Base-by-base conservation (phyloP, 306 rosid species). In the Medicago arabica region DNA sequence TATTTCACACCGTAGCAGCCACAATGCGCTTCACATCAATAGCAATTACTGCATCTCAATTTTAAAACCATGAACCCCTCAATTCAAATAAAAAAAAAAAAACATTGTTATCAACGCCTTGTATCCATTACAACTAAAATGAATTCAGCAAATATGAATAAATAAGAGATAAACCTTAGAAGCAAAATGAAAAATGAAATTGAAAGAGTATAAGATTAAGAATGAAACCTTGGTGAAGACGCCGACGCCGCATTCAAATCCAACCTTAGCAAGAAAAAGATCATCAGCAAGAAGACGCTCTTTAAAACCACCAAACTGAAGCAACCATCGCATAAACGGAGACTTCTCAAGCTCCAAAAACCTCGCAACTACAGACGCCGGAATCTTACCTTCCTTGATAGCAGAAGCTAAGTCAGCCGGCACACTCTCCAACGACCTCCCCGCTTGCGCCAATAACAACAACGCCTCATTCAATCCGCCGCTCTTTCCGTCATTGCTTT, bases 231-330 rank as follows among this genome's bases (percentile, higher is more conserved):
- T 95, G 19, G 98, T 90, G 79, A 92, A 92, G 80, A 95, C 65
- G 41, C 98, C 98, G 74, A 95, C 98, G 41, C 98, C 97, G 64
- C 98, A 95, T 66, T 95, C 98, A 80, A 95, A 84, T n/a, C 2
- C 85, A 12, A 95, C 75, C 81, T 95, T 95, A 2, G 92, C 94
- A 19, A 95, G 83, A 81, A 95, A 95, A 46, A 95, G 88, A 84
- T 95, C 99, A 75, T 95, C 99, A 0, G 99, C 99, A 67, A 95
- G 79, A 39, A 95, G 87, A 5, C 99, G 87, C 87, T 95, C 99
- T 75, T 77, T 90, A 69, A 95, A 95, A 0, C 92, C 97, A 4
- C 87, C 81, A 19, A 90, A 92, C 88, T 90, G 92, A 79, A 95
- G 82, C 83, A 95, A 47, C 99, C 99, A 92, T 18, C 91, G 64